Conservation (phyloP, 805 yeast genomes). For the Saccharomycopsis fermentans region DNA sequence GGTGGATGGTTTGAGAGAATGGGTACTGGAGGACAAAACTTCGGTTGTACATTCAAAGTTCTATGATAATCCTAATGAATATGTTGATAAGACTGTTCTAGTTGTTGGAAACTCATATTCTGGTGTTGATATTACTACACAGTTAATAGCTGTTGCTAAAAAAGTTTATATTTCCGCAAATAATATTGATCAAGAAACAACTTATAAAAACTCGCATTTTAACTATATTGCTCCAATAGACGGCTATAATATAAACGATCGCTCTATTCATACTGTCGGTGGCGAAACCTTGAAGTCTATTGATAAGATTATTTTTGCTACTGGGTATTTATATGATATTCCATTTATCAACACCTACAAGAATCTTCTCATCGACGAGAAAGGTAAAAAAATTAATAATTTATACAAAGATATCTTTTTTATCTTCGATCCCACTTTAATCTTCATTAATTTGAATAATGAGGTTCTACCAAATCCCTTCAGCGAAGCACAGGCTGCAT, state of each 20-base stretch:
- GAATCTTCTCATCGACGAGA: conserved; percentile 30
- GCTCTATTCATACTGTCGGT: conserved; percentile 36
- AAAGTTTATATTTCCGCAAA: not conserved
- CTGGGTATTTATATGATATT: conserved; percentile 60
- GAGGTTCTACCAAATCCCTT: conserved; percentile 53
- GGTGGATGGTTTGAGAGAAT: conserved; percentile 41
- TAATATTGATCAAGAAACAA: not conserved
- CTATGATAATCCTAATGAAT: conserved; percentile 30
- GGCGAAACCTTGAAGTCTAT: conserved; percentile 38
- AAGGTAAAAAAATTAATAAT: conserved; percentile 39
- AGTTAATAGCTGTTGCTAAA: conserved; percentile 25
- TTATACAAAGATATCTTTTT: conserved; percentile 53
- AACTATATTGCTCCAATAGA: not conserved
- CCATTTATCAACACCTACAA: conserved; percentile 34
- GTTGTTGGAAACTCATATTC: conserved; percentile 74
- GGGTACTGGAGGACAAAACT: conserved; percentile 34
- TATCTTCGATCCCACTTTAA: conserved; percentile 51
- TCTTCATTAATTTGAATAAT: conserved; percentile 52
- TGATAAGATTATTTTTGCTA: conserved; percentile 56
- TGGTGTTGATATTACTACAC: conserved; percentile 62
- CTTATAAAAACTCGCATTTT: not conserved
- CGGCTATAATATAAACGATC: not conserved
- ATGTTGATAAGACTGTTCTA: conserved; percentile 38
- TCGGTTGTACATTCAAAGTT: conserved; percentile 48
- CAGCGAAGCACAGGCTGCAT: conserved; percentile 54